Conservation (phyloP, 768 basidiomycete genomes). For the Chalciporus chontae region DNA sequence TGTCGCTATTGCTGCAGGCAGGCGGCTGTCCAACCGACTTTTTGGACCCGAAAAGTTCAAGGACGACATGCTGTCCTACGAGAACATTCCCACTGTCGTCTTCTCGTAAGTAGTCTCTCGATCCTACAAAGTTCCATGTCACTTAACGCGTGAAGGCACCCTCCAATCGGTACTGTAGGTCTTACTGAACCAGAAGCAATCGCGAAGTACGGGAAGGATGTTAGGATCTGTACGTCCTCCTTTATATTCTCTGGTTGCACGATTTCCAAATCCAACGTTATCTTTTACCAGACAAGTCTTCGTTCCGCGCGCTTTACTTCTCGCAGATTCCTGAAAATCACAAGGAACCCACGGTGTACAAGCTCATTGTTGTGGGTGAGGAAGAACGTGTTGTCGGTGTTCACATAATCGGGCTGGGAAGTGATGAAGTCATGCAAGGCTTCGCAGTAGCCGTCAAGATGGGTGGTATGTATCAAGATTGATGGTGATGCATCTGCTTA, state of each 20-base stretch:
- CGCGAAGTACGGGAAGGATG: constrained; percentile 78
- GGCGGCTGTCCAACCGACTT: constrained; percentile 83
- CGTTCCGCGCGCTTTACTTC: constrained; percentile 86
- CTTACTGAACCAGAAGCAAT: constrained; percentile 90
- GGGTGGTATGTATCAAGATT: constrained; percentile 49
- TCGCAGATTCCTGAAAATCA: constrained; percentile 86
- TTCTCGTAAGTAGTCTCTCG: constrained; percentile 71
- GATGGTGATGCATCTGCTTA: constrained; percentile 4
- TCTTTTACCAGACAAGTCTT: constrained; percentile 58
- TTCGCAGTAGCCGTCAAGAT: constrained; percentile 98
- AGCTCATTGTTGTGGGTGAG: constrained; percentile 79
- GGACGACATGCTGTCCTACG: constrained; percentile 82
- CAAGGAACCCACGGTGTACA: constrained; percentile 94
- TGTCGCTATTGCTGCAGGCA: constrained; percentile 94
- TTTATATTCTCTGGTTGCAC: neutral
- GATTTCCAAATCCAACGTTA: neutral
- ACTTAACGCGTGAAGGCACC: constrained; percentile 57
- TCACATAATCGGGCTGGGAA: constrained; percentile 88
- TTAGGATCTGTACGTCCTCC: constrained; percentile 81
- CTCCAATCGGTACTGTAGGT: constrained; percentile 93
- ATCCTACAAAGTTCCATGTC: neutral
- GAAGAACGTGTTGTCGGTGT: constrained; percentile 97
- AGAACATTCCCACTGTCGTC: constrained; percentile 91
- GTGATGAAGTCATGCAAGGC: constrained; percentile 94
- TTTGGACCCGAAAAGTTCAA: constrained; percentile 87